phyloP scores from a whole-genome alignment of 2,329 filamentous ascomycete genomes.

The Rhynchosporium secalis region DNA sequence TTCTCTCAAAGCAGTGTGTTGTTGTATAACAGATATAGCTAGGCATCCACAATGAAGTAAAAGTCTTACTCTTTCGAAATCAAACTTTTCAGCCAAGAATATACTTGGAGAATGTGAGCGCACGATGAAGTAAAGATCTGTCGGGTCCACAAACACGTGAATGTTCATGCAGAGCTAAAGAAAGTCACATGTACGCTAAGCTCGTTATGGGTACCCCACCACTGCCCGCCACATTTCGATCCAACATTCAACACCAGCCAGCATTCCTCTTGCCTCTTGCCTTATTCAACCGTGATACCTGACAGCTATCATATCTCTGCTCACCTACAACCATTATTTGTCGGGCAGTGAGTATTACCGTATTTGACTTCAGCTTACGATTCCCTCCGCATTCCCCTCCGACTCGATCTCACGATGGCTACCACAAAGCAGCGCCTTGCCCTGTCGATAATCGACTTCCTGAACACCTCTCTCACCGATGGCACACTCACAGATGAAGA shows the following conservation, averaged over 20 bases:
- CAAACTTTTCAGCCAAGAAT: too few relatives aligned
- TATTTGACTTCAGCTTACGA: too few relatives aligned
- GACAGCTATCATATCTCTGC: too few relatives aligned
- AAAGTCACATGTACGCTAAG: background rate
- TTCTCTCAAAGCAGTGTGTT: background rate
- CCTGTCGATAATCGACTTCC: conserved; percentile 95
- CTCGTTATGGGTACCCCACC: background rate
- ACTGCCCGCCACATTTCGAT: background rate
- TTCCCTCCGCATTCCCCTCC: background rate
- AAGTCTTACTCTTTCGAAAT: too few relatives aligned
- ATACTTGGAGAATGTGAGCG: too few relatives aligned
- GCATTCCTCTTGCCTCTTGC: background rate
- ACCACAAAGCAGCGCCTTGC: conserved; percentile 74
- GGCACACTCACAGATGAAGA: conserved; percentile 88
- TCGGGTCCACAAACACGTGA: background rate
- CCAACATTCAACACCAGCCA: background rate
- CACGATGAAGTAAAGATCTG: background rate
- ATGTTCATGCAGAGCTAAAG: background rate
- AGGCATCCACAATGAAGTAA: background rate
- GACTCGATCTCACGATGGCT: conserved; percentile 28
- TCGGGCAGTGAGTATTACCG: too few relatives aligned
- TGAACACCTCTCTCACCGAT: conserved; percentile 79
- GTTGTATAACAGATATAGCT: background rate
- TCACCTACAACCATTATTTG: background rate
- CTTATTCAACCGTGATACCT: too few relatives aligned